Conservation (phyloP, 768 basidiomycete genomes). For the Harrya chromipes region DNA sequence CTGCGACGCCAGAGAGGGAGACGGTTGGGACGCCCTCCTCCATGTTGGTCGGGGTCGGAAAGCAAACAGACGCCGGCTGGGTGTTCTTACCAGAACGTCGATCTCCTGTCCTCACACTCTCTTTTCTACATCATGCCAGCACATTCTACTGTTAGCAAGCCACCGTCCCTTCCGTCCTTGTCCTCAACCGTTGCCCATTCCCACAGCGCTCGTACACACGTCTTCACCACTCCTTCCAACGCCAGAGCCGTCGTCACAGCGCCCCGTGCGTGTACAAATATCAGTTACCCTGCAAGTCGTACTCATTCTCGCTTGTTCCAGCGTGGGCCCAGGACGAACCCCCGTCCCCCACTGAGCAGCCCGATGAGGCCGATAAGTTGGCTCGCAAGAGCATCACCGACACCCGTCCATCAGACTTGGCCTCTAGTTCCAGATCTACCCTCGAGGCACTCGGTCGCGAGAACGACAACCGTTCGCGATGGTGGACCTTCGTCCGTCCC, state of each 20-base stretch:
- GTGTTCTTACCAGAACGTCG: background rate
- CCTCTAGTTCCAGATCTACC: constrained; percentile 49
- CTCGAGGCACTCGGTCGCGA: constrained; percentile 28
- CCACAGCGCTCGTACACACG: constrained; percentile 26
- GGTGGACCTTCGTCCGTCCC: constrained; percentile 74
- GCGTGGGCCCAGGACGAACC: constrained; percentile 87
- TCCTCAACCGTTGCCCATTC: constrained; percentile 28
- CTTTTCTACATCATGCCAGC: constrained; percentile 11
- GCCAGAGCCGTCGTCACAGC: constrained; percentile 58
- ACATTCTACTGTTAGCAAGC: constrained; percentile 14
- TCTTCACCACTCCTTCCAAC: constrained; percentile 36
- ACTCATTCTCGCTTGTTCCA: constrained; percentile 27
- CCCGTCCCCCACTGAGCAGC: constrained; percentile 58
- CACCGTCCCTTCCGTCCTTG: constrained; percentile 22
- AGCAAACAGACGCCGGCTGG: constrained; percentile 7
- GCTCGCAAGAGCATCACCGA: constrained; percentile 33
- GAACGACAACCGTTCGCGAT: constrained; percentile 45
- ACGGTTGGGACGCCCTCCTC: constrained; percentile 72
- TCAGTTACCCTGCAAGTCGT: background rate
- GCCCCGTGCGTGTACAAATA: constrained; percentile 52
- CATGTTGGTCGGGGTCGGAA: constrained; percentile 39
- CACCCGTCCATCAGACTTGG: constrained; percentile 48
- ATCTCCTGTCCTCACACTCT: too few relatives aligned
- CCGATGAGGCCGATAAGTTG: constrained; percentile 36
- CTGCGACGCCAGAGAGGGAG: constrained; percentile 69